Evolutionary conservation across 495 filamentous ascomycete genomes (phyloP).

Genomic region (Aspergillus egyptiacus): DNA sequence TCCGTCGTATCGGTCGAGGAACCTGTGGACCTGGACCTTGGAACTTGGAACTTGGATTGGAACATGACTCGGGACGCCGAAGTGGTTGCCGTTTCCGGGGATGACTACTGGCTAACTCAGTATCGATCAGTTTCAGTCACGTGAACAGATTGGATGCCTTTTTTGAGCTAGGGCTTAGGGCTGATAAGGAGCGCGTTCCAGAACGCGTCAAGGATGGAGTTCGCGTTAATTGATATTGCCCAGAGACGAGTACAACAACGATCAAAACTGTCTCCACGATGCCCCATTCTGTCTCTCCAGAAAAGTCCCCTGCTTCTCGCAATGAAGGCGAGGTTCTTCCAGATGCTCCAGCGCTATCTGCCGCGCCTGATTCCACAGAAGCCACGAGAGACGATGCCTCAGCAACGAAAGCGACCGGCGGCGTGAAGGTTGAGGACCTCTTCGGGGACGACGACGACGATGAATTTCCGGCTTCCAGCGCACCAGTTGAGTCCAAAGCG

Average conservation of each 20-base stretch:
- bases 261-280: conserved; percentile 28
- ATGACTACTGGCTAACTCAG: conserved; percentile 6
- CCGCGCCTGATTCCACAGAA: conserved; percentile 17
- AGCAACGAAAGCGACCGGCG: conserved; percentile 26
- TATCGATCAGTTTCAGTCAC: not conserved
- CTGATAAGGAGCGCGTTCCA: conserved; percentile 8
- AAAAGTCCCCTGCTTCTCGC: conserved; percentile 20
- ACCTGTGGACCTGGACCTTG: no score
- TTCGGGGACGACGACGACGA: conserved; percentile 73
- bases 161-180: conserved; percentile 19
- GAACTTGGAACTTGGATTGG: no score
- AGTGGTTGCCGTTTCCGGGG: conserved; percentile 20
- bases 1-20: no score
- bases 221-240: conserved; percentile 23
- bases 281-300: conserved; percentile 49
- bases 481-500: conserved; percentile 38
- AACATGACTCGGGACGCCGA: no score
- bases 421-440: conserved; percentile 72
- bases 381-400: conserved; percentile 17
- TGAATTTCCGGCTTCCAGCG: conserved; percentile 61
- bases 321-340: conserved; percentile 36
- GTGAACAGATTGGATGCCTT: not conserved
- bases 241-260: not conserved
- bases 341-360: conserved; percentile 29
- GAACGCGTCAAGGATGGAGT: conserved; percentile 15